These are phyloP conservation scores for Penicillium egyptiacum DNA, from an alignment of 495 filamentous ascomycete genomes.

Conservation along the genomic window DNA sequence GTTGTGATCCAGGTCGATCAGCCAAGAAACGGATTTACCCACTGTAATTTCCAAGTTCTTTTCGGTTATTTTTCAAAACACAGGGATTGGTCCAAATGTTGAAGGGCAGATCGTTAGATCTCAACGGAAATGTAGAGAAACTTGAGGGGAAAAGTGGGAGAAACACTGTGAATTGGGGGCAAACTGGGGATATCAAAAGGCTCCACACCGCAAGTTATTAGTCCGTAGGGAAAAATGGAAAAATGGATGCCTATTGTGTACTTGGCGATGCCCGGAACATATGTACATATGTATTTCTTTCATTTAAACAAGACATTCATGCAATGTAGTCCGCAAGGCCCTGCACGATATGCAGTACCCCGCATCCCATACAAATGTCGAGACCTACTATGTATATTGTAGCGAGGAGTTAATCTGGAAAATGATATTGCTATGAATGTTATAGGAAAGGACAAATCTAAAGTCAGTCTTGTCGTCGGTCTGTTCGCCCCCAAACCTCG, in stretches of 20 bases:
- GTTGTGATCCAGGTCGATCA: constrained; percentile 13
- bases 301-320: not conserved
- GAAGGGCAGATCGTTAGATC: not conserved
- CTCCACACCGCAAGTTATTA: constrained; percentile 14
- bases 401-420: not conserved
- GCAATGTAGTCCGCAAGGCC: not conserved
- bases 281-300: not conserved
- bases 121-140: not conserved
- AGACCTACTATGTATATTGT: not conserved
- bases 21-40: constrained; percentile 5
- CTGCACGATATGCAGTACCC: constrained; percentile 5
- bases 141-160: constrained; percentile 1
- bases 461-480: constrained; percentile 37
- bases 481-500: constrained; percentile 78
- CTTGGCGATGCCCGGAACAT: not conserved
- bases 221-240: not conserved
- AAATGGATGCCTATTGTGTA: constrained; percentile 8
- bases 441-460: not conserved
- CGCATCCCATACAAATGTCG: not conserved
- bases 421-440: not conserved
- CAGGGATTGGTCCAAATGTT: too few relatives aligned
- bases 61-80: too few relatives aligned
- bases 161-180: not conserved
- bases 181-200: not conserved
- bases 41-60: not conserved